These are phyloP conservation scores for Fusarium phyllophilum DNA, from an alignment of 2,329 filamentous ascomycete species.

Conservation along the genomic window DNA sequence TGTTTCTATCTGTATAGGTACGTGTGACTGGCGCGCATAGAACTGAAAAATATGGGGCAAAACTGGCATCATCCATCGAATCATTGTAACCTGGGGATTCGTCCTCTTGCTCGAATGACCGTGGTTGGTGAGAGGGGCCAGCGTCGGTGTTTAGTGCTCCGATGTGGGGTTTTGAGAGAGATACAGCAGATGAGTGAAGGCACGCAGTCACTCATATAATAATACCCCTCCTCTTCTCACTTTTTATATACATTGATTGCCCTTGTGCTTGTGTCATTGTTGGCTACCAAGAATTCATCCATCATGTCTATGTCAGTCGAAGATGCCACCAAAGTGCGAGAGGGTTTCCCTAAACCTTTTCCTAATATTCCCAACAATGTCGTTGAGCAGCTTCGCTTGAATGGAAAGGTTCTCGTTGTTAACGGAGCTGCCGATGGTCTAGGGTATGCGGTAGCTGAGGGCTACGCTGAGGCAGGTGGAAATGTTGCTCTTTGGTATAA, in stretches of 20 bases:
- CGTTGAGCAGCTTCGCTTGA: slow-evolving; percentile 56
- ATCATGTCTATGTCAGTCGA: slow-evolving; percentile 45
- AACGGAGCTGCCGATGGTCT: slow-evolving; percentile 59
- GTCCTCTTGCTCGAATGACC: neutral
- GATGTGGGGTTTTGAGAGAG: slow-evolving; percentile 18
- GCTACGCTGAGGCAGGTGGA: slow-evolving; percentile 57
- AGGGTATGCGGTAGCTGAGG: slow-evolving; percentile 56
- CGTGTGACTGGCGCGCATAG: slow-evolving; percentile 15
- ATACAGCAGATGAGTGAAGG: neutral
- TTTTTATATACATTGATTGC: neutral
- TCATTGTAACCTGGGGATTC: neutral
- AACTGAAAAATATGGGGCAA: neutral
- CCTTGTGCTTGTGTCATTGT: neutral
- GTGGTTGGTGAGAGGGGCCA: neutral
- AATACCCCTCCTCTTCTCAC: slow-evolving; percentile 13
- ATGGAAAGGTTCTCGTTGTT: slow-evolving; percentile 54
- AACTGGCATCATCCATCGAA: neutral
- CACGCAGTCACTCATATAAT: neutral
- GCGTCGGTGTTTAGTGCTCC: slow-evolving; percentile 12
- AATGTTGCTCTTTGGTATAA: slow-evolving; percentile 52
- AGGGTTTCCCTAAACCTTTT: slow-evolving; percentile 42
- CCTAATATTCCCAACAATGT: slow-evolving; percentile 50
- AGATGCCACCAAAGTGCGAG: slow-evolving; percentile 34
- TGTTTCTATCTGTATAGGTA: neutral
- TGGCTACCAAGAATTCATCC: neutral